Base-by-base conservation (phyloP, 2,329 filamentous ascomycete genomes). In the Sporothrix pseudoabietina region DNA sequence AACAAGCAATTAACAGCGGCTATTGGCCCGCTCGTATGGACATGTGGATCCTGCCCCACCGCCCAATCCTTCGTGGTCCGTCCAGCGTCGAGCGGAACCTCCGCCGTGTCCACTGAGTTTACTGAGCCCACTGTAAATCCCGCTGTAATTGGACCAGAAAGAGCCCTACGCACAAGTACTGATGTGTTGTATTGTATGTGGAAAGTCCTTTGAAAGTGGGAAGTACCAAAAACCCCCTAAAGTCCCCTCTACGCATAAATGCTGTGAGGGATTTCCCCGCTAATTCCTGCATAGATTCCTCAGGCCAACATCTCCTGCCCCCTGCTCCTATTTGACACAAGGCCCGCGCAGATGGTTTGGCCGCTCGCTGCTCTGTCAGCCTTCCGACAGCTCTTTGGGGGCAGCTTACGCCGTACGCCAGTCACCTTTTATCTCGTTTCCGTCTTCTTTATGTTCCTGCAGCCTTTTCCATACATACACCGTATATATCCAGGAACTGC, bases 21-120 rank as follows among this genome's bases (percentile, higher is more conserved):
- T 1, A 73, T 73, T 73, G 72, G 72, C 9, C 69, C 4, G 57
- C 49, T 72, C 73, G 73, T 74, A 74, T 57, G 71, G 73, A n/a
- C 69, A 69, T 44, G 44, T 54, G 44, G 44, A 26, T 30, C 6
- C 12, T 7, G 26, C 1, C 12, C n/a, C 26, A 35, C 26, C 7
- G 6, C 52, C 52, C 10, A 35, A 52, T 55, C 41, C 47, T 14
- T 7, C 6, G 5, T 2, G 44, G 14, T 14, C 14, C 14, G 44
- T 49, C 6, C 44, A 49, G 1, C 4, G 14, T 3, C 16, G 44
- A 49, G 26, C 44, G 14, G 14, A 59, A 59, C 5, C 12, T 12
- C 55, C 26, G 26, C 14, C 12, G 55, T 59, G 55, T 19, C 59
- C 59, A 63, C 59, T 35, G 30, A 41, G 22, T 26, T 26, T 26